Percentiles rank a stretch among this genome's conserved stretches.
These are phyloP conservation scores for Trichoderma cornu-damae DNA, from an alignment of 2,329 filamentous ascomycete genomes.

Conservation along the genomic window DNA sequence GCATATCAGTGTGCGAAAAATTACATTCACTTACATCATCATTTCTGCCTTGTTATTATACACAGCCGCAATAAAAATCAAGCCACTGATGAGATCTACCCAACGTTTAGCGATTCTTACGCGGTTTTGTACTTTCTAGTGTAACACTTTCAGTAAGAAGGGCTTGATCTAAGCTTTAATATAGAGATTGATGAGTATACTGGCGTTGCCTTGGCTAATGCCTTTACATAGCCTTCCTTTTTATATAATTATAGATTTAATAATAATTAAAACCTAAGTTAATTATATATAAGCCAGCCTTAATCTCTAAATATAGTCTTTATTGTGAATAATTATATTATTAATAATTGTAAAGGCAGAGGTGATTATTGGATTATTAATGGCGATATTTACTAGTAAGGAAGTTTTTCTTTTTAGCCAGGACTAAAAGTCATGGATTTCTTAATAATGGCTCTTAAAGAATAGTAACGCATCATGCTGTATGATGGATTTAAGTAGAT, in stretches of 20 bases:
- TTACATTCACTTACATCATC: neutral
- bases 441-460: neutral
- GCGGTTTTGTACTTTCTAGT: neutral
- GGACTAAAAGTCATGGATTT: slow-evolving; percentile 12
- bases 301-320: neutral
- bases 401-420: slow-evolving; percentile 4
- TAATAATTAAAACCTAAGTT: neutral
- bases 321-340: neutral
- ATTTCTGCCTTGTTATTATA: slow-evolving; percentile 12
- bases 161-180: slow-evolving; percentile 1
- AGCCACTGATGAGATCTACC: slow-evolving; percentile 9
- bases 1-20: neutral
- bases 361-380: neutral
- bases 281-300: slow-evolving; percentile 4
- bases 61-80: neutral
- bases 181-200: slow-evolving; percentile 9
- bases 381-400: neutral
- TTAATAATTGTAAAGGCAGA: slow-evolving; percentile 2
- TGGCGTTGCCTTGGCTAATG: slow-evolving; percentile 4
- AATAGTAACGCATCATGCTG: neutral
- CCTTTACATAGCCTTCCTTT: slow-evolving; percentile 5
- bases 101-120: slow-evolving; percentile 1
- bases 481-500: slow-evolving; percentile 1
- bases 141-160: neutral
- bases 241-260: slow-evolving; percentile 1